Evolutionary conservation across 192 early-diverging fungal genomes (phyloP).

Genomic region (Backusella australiensis): DNA sequence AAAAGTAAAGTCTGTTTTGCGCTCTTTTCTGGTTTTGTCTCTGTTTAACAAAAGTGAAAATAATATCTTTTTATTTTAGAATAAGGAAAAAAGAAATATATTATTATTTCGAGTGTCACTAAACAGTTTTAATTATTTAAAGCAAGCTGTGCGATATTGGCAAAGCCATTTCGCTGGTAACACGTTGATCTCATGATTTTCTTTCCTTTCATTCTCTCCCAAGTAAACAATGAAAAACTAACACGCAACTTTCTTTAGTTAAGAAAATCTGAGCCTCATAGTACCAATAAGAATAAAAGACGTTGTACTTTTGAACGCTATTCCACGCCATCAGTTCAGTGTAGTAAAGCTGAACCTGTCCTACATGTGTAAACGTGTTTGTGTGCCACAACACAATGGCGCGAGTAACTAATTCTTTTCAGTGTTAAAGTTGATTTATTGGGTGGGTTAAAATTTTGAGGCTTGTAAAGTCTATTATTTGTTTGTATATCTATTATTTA

Average conservation of each 20-base stretch:
- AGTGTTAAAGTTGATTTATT: no score
- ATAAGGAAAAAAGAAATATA: background rate
- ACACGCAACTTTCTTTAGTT: background rate
- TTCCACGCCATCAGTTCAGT: background rate
- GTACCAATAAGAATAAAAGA: background rate
- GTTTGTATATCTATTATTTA: no score
- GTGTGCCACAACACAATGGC: background rate
- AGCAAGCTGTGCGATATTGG: background rate
- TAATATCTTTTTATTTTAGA: background rate
- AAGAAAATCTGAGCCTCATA: background rate
- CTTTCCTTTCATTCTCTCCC: background rate
- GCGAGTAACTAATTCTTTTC: no score
- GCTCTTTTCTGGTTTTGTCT: background rate
- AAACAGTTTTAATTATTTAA: background rate
- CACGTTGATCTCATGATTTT: background rate
- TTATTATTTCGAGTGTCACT: background rate
- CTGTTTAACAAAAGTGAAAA: background rate
- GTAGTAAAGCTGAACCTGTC: background rate
- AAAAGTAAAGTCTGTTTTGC: background rate
- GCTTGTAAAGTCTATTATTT: no score
- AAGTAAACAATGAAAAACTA: background rate
- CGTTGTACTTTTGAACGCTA: background rate
- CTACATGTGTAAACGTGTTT: background rate
- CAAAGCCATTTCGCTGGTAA: background rate
- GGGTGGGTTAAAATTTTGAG: no score